These are phyloP conservation scores for Talaromyces marneffei DNA, from an alignment of 2,329 filamentous ascomycete species.

Conservation along the genomic window DNA sequence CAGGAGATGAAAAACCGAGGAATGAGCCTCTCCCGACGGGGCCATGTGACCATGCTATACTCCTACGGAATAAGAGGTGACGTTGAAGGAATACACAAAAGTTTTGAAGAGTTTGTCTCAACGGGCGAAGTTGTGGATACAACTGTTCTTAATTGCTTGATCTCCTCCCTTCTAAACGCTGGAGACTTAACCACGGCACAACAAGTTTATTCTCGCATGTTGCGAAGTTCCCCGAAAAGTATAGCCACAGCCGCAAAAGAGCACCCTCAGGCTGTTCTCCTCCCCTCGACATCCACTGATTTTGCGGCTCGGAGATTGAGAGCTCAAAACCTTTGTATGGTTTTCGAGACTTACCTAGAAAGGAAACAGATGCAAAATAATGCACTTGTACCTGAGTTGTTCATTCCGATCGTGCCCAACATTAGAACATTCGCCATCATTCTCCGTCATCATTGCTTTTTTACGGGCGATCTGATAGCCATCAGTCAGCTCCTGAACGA, in stretches of 20 bases:
- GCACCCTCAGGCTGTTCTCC: conserved; percentile 18
- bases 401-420: conserved; percentile 67
- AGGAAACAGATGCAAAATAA: neutral
- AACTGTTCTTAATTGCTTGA: conserved; percentile 77
- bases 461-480: conserved; percentile 64
- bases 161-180: conserved; percentile 68
- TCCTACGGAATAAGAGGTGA: conserved; percentile 73
- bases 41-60: conserved; percentile 75
- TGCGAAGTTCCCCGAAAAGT: conserved; percentile 47
- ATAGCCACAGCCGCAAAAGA: conserved; percentile 7
- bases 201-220: conserved; percentile 80
- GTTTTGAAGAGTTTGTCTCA: conserved; percentile 78
- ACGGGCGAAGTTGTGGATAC: conserved; percentile 85
- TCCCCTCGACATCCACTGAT: conserved; percentile 29
- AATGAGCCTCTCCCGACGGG: conserved; percentile 67
- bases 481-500: conserved; percentile 70
- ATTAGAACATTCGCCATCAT: conserved; percentile 74
- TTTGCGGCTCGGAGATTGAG: conserved; percentile 31
- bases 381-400: conserved; percentile 48
- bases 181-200: conserved; percentile 73
- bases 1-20: conserved; percentile 70
- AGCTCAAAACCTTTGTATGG: conserved; percentile 41
- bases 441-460: conserved; percentile 65
- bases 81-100: conserved; percentile 64
- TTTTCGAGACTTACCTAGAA: conserved; percentile 43